These are phyloP conservation scores for Vachellia pachyceras DNA, from an alignment of 306 rosid genomes.

Conservation along the genomic window DNA sequence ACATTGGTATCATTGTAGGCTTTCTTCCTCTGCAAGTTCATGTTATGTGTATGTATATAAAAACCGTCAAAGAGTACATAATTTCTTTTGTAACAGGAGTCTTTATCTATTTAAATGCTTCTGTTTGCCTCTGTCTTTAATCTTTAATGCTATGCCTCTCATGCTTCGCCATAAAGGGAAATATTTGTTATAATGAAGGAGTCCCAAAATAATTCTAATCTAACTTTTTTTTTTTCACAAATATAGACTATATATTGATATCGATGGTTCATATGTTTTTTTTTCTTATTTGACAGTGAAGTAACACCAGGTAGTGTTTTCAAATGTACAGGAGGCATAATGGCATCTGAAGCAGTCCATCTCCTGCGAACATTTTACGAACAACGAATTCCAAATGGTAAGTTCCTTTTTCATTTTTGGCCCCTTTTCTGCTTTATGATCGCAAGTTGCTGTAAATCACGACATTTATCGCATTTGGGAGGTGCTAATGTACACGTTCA, in stretches of 20 bases:
- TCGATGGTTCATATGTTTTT: slow-evolving; percentile 32
- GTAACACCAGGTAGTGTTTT: slow-evolving; percentile 55
- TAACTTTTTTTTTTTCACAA: background rate
- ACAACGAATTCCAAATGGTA: slow-evolving; percentile 97
- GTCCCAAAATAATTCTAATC: background rate
- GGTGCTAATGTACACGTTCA: background rate
- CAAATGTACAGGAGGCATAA: slow-evolving; percentile 85
- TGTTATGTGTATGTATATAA: too few species aligned
- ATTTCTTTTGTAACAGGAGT: too few species aligned
- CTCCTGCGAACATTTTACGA: slow-evolving; percentile 83
- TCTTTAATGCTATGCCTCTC: background rate
- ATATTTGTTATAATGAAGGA: background rate
- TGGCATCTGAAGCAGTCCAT: slow-evolving; percentile 87
- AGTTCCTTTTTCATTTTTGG: background rate
- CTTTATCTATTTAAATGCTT: too few species aligned
- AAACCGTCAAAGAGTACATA: too few species aligned
- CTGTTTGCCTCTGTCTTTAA: background rate
- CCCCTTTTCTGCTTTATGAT: background rate
- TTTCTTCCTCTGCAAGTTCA: background rate
- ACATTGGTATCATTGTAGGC: background rate
- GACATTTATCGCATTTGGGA: background rate
- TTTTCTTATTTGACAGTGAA: slow-evolving; percentile 47
- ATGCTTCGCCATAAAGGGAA: background rate
- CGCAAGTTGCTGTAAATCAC: slow-evolving; percentile 49
- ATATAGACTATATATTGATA: background rate